Base-by-base conservation (phyloP, 2,329 filamentous ascomycete species). In the Colletotrichum sp. region DNA sequence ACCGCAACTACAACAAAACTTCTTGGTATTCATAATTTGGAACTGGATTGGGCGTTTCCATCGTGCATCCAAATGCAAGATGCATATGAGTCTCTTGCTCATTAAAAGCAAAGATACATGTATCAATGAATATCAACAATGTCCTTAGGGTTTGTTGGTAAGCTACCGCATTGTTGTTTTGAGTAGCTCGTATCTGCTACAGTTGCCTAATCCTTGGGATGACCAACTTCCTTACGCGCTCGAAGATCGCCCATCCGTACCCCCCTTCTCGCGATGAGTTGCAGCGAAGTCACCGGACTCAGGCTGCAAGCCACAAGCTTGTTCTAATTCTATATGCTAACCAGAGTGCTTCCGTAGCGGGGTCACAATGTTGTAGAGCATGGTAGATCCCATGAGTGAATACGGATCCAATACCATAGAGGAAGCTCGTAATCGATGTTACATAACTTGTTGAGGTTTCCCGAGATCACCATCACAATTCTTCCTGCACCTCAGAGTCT, bases 101-200 rank as follows among this genome's bases (percentile, higher is more conserved):
- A 12, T 49, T 6, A 11, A 49, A n/a, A n/a, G 8, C 9, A 49
- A 49, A 4, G 39, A 49, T 49, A 12, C 3, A n/a, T 49, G 0
- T 49, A 12, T 49, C 19, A n/a, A 11, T 22, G 19, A 6, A n/a
- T 12, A n/a, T 12, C 39, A 49, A 3, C 9, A n/a, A 6, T 3
- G 11, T 22, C 6, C 9, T 22, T 12, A 7, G 11, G 4, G 1
- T 4, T 8, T 11, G 11, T 7, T 1, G n/a, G n/a, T n/a, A 12
- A n/a, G 44, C 19, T 22, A 11, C 9, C 19, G 11, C 8, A 22
- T 6, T 7, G 6, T 49, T 2, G 19, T 4, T 49, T 7, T 1
- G 0, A 49, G 44, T 49, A 49, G 19, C 19, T 49, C 44, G 44
- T 49, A 49, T 12, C 6, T 49, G n/a, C n/a, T 22, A n/a, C 11